Percentiles rank a stretch among this genome's conserved stretches.
These are phyloP conservation scores for Globisporangium carolinianum DNA, from an alignment of 352 stramenopile genomes.

Conservation along the genomic window DNA sequence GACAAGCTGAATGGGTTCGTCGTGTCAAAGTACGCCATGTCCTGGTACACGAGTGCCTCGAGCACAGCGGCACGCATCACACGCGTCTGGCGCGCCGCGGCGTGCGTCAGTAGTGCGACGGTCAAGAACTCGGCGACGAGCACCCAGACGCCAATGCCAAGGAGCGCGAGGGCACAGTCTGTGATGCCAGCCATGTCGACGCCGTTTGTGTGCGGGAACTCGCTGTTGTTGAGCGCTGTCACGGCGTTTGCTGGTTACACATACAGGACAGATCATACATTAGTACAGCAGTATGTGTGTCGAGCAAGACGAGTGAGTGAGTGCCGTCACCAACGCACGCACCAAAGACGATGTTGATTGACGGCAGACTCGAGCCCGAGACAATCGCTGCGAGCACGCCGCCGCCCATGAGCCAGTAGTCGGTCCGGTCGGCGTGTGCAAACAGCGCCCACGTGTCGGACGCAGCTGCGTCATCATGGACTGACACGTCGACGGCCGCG, in stretches of 20 bases:
- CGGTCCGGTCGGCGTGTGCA: constrained; percentile 15
- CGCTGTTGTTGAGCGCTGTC: constrained; percentile 36
- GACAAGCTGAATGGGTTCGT: constrained; percentile 25
- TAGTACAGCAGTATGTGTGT: no score
- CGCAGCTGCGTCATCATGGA: no score
- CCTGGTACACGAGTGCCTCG: constrained; percentile 20
- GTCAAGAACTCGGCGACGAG: not conserved
- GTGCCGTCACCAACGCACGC: constrained; percentile 16
- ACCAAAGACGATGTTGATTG: constrained; percentile 29
- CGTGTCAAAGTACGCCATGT: constrained; percentile 45
- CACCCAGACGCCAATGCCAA: not conserved
- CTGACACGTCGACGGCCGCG: not conserved
- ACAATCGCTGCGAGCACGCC: constrained; percentile 11
- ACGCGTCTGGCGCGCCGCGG: constrained; percentile 46
- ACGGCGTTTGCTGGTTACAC: constrained; percentile 11
- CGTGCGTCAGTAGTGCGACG: constrained; percentile 26
- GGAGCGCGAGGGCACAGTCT: constrained; percentile 7
- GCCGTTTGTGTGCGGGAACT: constrained; percentile 24
- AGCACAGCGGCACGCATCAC: constrained; percentile 18
- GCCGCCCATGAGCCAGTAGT: constrained; percentile 18
- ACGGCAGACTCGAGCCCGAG: constrained; percentile 11
- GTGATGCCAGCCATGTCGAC: constrained; percentile 16
- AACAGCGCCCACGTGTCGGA: constrained; percentile 16
- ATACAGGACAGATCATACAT: no score
- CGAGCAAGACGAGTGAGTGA: not conserved